phyloP scores from a whole-genome alignment of 305 asterid genomes.

The Ruellia speciosa region DNA sequence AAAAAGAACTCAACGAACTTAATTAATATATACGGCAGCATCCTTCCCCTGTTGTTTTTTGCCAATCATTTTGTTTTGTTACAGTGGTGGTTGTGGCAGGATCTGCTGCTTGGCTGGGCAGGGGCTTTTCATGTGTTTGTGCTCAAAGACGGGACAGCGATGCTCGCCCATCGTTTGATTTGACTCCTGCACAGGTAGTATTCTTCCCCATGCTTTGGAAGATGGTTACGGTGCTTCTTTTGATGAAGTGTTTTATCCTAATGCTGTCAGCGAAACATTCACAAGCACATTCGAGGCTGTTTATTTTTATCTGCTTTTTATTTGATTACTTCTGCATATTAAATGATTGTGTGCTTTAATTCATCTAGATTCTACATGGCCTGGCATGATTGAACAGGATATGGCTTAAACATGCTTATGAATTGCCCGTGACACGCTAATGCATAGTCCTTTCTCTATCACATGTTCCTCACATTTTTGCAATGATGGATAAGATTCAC shows the following conservation, averaged over 20 bases:
- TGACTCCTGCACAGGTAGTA: constrained; percentile 80
- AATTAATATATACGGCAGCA: constrained; percentile 1
- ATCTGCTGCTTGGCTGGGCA: constrained; percentile 98
- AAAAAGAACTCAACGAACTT: background rate
- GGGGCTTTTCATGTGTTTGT: constrained; percentile 96
- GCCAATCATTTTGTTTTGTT: constrained; percentile 32
- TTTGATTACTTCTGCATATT: background rate
- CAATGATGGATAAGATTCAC: background rate
- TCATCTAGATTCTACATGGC: background rate
- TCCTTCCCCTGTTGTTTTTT: constrained; percentile 13
- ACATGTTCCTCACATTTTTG: constrained; percentile 1
- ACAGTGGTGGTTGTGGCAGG: constrained; percentile 87
- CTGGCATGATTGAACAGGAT: constrained; percentile 9
- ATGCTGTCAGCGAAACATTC: no score
- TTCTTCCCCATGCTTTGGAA: constrained; percentile 13
- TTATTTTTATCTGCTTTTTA: background rate
- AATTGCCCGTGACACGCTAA: constrained; percentile 6
- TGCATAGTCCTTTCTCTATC: constrained; percentile 16
- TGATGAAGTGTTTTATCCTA: no score
- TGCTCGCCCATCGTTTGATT: constrained; percentile 83
- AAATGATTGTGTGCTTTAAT: constrained; percentile 5
- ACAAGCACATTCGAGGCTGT: no score
- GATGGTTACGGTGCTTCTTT: constrained; percentile 11
- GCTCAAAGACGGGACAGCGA: constrained; percentile 90
- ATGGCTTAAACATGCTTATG: constrained; percentile 16